Conservation (phyloP, 129 eudicot genomes). For the Heracleum sosnowskyi region DNA sequence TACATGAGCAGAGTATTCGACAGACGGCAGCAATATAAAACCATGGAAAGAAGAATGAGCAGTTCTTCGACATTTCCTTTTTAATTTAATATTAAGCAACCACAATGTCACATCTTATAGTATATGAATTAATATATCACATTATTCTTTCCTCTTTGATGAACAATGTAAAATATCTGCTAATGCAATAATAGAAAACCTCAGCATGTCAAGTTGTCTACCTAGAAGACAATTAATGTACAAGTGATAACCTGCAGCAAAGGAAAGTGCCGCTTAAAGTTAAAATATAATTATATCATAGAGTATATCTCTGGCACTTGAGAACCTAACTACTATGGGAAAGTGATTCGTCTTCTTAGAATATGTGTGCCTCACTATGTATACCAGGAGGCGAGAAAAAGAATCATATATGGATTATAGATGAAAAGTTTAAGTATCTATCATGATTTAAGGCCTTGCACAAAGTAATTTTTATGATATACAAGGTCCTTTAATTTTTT, state of each 20-base stretch:
- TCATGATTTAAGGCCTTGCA: neutral
- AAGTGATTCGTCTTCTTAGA: neutral
- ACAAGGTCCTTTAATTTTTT: neutral
- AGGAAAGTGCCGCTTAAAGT: neutral
- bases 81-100: neutral
- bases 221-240: neutral
- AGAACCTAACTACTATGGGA: neutral
- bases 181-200: neutral
- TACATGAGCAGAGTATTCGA: neutral
- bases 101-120: neutral
- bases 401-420: neutral
- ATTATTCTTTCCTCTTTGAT: neutral
- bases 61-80: neutral
- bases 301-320: neutral
- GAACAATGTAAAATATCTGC: neutral
- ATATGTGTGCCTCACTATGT: neutral
- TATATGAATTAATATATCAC: neutral
- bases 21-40: neutral
- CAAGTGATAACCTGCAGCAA: neutral
- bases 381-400: neutral
- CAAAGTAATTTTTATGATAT: neutral
- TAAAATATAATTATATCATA: neutral
- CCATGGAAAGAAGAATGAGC: neutral
- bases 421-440: neutral
- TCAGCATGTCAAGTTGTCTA: neutral